Conservation (phyloP, 2,329 filamentous ascomycete genomes). For the Fusarium piperis region DNA sequence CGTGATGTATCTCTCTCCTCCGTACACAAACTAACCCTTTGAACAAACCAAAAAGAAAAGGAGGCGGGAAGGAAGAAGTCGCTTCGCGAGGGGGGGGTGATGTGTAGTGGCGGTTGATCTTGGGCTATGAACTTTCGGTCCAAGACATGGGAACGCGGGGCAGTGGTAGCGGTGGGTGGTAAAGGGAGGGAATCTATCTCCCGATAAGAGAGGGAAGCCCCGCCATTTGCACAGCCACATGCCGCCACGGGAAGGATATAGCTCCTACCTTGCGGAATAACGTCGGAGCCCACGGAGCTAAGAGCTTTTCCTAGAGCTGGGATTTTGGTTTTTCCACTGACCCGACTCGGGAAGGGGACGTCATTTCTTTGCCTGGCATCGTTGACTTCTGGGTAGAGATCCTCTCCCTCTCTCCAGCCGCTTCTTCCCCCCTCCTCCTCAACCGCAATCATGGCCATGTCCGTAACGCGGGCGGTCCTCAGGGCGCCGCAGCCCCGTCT, state of each 20-base stretch:
- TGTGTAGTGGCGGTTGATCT: constrained; percentile 30
- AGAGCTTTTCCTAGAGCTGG: constrained; percentile 9
- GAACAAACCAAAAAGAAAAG: constrained; percentile 1
- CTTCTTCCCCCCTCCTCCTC: neutral
- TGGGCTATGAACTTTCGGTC: constrained; percentile 25
- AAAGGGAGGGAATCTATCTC: constrained; percentile 22
- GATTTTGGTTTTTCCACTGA: constrained; percentile 35
- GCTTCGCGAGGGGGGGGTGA: constrained; percentile 17
- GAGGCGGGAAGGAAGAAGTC: constrained; percentile 2
- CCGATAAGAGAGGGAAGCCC: constrained; percentile 14
- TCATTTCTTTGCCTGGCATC: constrained; percentile 33
- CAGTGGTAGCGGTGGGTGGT: constrained; percentile 20
- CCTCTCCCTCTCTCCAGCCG: constrained; percentile 13
- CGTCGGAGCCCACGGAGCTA: constrained; percentile 17
- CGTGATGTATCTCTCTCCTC: neutral
- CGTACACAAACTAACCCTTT: neutral
- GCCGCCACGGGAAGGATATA: neutral
- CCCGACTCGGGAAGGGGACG: constrained; percentile 24
- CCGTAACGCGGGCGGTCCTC: constrained; percentile 45
- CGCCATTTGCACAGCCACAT: constrained; percentile 16
- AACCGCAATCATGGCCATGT: constrained; percentile 42
- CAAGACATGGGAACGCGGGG: constrained; percentile 28
- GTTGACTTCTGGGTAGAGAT: constrained; percentile 15
- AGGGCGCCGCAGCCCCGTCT: constrained; percentile 38
- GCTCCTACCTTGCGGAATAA: constrained; percentile 19